Evolutionary conservation across 108 stramenopile genomes (phyloP).

Genomic region (Chaetoceros muelleri): DNA sequence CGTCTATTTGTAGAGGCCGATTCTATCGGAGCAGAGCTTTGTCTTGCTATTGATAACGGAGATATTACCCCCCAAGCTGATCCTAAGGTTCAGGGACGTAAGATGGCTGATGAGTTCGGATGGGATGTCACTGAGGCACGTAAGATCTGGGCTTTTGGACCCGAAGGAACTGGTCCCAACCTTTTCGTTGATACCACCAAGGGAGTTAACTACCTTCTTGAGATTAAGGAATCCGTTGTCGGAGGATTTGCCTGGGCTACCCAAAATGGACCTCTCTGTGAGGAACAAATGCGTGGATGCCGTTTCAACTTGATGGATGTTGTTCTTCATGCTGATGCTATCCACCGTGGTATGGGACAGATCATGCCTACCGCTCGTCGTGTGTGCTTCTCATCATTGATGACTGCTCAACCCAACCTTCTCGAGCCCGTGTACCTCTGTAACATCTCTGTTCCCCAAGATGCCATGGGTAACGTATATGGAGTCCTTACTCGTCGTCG

Average conservation of each 20-base stretch:
- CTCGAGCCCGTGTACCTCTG: conserved; percentile 98
- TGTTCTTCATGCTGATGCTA: conserved; percentile 99
- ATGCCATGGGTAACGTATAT: conserved; percentile 99
- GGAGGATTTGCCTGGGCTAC: conserved; percentile 99
- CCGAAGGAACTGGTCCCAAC: conserved; percentile 98
- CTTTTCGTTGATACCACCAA: conserved; percentile 97
- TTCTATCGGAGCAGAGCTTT: conserved; percentile 79
- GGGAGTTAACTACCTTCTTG: conserved; percentile 99
- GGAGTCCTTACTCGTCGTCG: conserved; percentile 97
- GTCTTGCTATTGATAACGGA: conserved; percentile 95
- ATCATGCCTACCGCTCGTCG: conserved; percentile 99
- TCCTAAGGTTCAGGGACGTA: conserved; percentile 87
- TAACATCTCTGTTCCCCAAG: conserved; percentile 97
- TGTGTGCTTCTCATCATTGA: conserved; percentile 94
- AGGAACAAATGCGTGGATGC: conserved; percentile 96
- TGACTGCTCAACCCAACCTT: conserved; percentile 86
- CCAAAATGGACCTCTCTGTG: conserved; percentile 94
- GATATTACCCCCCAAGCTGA: conserved; percentile 82
- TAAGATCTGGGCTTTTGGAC: conserved; percentile 99
- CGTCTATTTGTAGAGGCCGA: conserved; percentile 94
- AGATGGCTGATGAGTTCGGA: conserved; percentile 91
- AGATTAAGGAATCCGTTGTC: conserved; percentile 99
- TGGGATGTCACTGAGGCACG: conserved; percentile 97
- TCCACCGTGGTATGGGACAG: conserved; percentile 99
- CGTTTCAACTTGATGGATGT: conserved; percentile 99